These are phyloP conservation scores for Hypoxylon sp. DNA, from an alignment of 2,329 filamentous ascomycete species.

Conservation along the genomic window DNA sequence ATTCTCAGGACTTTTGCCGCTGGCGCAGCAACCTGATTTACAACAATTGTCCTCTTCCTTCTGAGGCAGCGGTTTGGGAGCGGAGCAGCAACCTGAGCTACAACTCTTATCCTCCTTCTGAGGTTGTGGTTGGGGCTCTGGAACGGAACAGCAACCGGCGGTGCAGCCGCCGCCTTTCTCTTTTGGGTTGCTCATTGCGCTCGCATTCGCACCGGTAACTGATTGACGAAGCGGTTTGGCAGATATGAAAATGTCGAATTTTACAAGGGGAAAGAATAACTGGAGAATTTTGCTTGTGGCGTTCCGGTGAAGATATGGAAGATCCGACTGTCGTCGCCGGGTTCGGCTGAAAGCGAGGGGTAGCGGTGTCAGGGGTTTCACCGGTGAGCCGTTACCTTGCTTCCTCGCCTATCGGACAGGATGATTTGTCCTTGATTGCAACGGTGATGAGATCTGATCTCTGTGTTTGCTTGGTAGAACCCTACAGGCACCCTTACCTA, in stretches of 20 bases:
- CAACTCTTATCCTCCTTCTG: not conserved
- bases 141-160: slow-evolving; percentile 24
- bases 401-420: slow-evolving; percentile 3
- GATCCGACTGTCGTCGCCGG: slow-evolving; percentile 19
- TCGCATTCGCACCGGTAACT: not conserved
- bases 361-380: slow-evolving; percentile 12
- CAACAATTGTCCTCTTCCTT: slow-evolving; percentile 23
- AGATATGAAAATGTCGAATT: not conserved
- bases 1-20: not conserved
- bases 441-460: slow-evolving; percentile 7
- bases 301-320: slow-evolving; percentile 4
- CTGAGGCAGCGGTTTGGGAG: slow-evolving; percentile 9
- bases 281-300: not conserved
- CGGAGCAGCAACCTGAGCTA: slow-evolving; percentile 20
- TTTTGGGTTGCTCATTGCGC: slow-evolving; percentile 32
- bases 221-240: not conserved
- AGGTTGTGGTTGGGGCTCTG: not conserved
- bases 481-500: not conserved
- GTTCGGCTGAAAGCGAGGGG: slow-evolving; percentile 31
- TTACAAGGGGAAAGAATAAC: not conserved
- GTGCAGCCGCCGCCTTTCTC: slow-evolving; percentile 25
- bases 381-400: slow-evolving; percentile 7
- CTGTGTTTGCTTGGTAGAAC: slow-evolving; percentile 7
- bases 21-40: slow-evolving; percentile 25
- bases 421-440: slow-evolving; percentile 5